Conservation (phyloP, 108 stramenopile genomes). For the Cyclotella sp. region DNA sequence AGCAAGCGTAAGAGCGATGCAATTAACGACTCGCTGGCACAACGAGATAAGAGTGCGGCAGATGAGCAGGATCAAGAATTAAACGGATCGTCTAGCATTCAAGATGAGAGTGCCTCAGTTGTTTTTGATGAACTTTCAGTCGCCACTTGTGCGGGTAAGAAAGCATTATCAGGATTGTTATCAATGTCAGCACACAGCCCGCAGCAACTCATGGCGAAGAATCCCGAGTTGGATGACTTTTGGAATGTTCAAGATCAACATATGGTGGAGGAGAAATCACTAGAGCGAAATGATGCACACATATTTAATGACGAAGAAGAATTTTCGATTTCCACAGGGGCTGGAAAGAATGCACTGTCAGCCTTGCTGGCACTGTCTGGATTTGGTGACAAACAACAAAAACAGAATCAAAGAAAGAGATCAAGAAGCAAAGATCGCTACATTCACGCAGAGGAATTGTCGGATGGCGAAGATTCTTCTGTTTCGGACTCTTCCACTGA, state of each 20-base stretch:
- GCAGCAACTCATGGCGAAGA: neutral
- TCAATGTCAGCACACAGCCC: slow-evolving; percentile 10
- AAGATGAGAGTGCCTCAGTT: neutral
- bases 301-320: slow-evolving; percentile 3
- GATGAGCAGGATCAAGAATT: neutral
- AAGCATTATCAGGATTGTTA: slow-evolving; percentile 28
- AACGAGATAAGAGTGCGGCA: neutral
- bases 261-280: neutral
- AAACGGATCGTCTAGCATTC: too few species aligned
- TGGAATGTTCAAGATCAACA: slow-evolving; percentile 12
- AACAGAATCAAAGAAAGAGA: slow-evolving; percentile 12
- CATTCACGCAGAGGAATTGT: neutral
- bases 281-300: neutral
- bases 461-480: neutral
- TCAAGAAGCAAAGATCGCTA: neutral
- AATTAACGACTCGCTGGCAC: neutral
- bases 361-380: slow-evolving; percentile 23
- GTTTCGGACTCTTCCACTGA: slow-evolving; percentile 1
- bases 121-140: slow-evolving; percentile 31
- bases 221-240: slow-evolving; percentile 10
- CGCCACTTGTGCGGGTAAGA: slow-evolving; percentile 31
- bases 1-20: neutral
- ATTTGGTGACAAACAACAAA: neutral
- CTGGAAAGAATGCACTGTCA: slow-evolving; percentile 29
- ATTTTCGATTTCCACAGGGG: slow-evolving; percentile 23